Conservation (phyloP, 768 basidiomycete genomes). For the Pleurotus pulmonarius region DNA sequence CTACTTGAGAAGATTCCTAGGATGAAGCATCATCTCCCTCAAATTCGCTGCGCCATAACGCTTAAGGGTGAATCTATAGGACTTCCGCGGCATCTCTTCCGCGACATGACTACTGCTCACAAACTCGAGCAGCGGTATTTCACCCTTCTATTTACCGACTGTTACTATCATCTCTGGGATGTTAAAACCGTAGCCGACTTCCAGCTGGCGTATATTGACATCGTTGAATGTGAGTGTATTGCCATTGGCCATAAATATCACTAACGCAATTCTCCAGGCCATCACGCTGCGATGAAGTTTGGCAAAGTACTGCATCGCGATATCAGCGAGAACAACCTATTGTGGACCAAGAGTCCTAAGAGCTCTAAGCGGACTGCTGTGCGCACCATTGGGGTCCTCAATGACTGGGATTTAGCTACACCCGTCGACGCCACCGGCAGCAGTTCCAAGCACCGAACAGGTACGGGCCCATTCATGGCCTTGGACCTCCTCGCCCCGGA, state of each 20-base stretch:
- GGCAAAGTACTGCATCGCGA: constrained; percentile 24
- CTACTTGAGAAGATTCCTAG: constrained; percentile 9
- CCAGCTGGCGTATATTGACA: constrained; percentile 22
- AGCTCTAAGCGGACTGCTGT: not conserved
- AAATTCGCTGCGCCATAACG: not conserved
- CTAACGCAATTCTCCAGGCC: constrained; percentile 13
- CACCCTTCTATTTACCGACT: constrained; percentile 14
- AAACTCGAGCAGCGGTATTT: constrained; percentile 13
- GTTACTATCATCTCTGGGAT: constrained; percentile 19
- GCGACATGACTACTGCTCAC: not conserved
- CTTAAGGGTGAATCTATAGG: constrained; percentile 6
- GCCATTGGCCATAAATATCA: not conserved
- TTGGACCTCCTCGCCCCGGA: constrained; percentile 16
- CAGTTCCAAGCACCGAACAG: constrained; percentile 16
- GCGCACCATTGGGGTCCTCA: constrained; percentile 17
- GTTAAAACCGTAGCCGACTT: constrained; percentile 20
- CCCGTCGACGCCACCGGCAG: constrained; percentile 7
- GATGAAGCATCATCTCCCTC: constrained; percentile 14
- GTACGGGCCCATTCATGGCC: constrained; percentile 26
- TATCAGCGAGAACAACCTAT: constrained; percentile 26
- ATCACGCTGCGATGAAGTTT: constrained; percentile 17
- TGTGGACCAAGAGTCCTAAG: constrained; percentile 10
- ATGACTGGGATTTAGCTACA: constrained; percentile 24
- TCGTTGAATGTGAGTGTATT: constrained; percentile 24
- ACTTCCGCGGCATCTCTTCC: constrained; percentile 8